A percentile compares a stretch with the other conserved stretches of the same genome.
Evolutionary conservation across 2,329 filamentous ascomycete species (phyloP).

Genomic region (Colletotrichum zoysiae): DNA sequence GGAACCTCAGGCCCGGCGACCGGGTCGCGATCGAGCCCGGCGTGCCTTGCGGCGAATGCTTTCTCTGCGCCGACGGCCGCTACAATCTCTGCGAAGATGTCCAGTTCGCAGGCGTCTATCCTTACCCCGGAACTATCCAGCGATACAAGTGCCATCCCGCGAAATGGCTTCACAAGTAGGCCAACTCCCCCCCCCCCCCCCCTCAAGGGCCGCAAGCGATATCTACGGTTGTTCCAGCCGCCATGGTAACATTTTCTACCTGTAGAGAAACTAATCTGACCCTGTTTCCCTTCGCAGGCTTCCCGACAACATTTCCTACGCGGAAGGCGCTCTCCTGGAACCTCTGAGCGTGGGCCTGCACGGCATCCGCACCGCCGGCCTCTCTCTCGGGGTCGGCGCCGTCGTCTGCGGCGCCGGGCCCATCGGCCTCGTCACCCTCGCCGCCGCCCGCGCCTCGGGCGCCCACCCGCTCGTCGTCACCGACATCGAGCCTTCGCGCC

Average conservation of each 20-base stretch:
- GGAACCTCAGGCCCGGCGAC: slow-evolving; percentile 68
- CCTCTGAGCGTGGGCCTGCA: slow-evolving; percentile 74
- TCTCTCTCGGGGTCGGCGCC: slow-evolving; percentile 66
- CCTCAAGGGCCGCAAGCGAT: too few relatives aligned
- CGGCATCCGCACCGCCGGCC: slow-evolving; percentile 65
- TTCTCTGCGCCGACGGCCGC: slow-evolving; percentile 69
- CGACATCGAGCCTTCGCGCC: slow-evolving; percentile 67
- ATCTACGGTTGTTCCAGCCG: too few relatives aligned
- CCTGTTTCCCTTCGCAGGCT: slow-evolving; percentile 51
- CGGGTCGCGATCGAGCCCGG: slow-evolving; percentile 76
- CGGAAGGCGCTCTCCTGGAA: slow-evolving; percentile 73
- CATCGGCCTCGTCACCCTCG: slow-evolving; percentile 71
- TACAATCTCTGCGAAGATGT: slow-evolving; percentile 75
- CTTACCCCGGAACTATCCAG: slow-evolving; percentile 71
- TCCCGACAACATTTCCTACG: slow-evolving; percentile 67
- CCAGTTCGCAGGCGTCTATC: slow-evolving; percentile 71
- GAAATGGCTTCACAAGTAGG: slow-evolving; percentile 67
- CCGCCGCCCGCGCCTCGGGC: slow-evolving; percentile 70
- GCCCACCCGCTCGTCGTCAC: slow-evolving; percentile 74
- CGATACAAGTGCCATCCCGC: slow-evolving; percentile 72
- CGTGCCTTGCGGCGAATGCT: slow-evolving; percentile 72
- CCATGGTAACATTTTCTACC: neutral
- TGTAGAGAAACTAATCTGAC: neutral
- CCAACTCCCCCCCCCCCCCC: neutral
- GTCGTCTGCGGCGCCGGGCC: slow-evolving; percentile 74